Base-by-base conservation (phyloP, 164 flowering plant genomes). In the Chimonanthus salicifolius region DNA sequence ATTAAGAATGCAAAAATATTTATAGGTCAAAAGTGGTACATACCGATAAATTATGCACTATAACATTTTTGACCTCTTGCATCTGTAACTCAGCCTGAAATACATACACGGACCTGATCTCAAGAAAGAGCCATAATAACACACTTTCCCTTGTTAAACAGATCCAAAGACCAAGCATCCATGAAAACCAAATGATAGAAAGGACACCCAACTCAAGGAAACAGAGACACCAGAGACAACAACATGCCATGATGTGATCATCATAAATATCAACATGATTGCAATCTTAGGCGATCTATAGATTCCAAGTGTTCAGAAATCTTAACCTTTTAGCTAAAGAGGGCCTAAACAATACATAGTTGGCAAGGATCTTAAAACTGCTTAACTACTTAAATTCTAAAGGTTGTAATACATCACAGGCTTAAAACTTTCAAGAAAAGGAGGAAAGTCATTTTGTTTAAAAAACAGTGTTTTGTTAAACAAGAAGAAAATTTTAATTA, bases 1-100 rank as follows among this genome's bases (percentile, higher is more conserved):
- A n/a, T 48, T 10, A 3, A 16, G 33, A 48, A 47, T 8, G n/a
- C 15, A 68, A n/a, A 68, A 68, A n/a, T 4, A 15, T 48, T 10
- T 54, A 48, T 47, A 7, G 15, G 16, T n/a, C 9, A 7, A 1
- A 47, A 62, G 67, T 47, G 49, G n/a, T 62, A 80, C 92, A 74
- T 90, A 94, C 97, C 84, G 99, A 94, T 20, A 94, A 70, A 84
- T 91, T 94, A 78, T 94, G 98, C 70, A 94, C 93, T 16, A 92
- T 74, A 15, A 94, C 97, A 77, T 91, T 90, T 76, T 84, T 88
- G 46, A 88, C 94, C 71, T 94, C 95, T 74, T 94, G 97, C 97
- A 94, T 94, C 78, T 66, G 91, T 82, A 94, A 71, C 76, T 94
- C 99, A 64, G 97, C 99, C 97, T 92, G 88, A 74, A 62, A 82